phyloP scores from a whole-genome alignment of 2,329 filamentous ascomycete species.

The Monilinia laxa region DNA sequence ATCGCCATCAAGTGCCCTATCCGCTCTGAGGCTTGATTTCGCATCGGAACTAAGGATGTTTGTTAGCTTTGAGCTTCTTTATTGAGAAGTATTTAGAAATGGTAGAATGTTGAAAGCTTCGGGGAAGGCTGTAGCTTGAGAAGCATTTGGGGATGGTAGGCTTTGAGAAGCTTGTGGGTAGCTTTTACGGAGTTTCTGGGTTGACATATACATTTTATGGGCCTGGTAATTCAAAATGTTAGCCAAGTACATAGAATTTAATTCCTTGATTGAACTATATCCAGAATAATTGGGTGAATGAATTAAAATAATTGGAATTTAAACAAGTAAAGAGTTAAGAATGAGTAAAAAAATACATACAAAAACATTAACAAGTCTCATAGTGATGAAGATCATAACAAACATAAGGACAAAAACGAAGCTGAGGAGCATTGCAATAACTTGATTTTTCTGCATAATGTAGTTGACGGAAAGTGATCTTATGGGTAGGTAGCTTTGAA shows the following conservation, averaged over 20 bases:
- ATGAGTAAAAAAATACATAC: background rate
- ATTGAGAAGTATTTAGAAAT: background rate
- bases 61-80: background rate
- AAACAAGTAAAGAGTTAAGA: background rate
- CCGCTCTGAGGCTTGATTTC: background rate
- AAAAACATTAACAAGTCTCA: constrained; percentile 19
- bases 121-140: no score
- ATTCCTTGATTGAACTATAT: background rate
- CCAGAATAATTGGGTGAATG: background rate
- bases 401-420: constrained; percentile 20
- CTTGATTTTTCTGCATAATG: constrained; percentile 15
- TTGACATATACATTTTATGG: constrained; percentile 12
- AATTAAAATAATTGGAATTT: no score
- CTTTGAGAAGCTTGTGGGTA: no score
- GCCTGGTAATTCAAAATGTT: background rate
- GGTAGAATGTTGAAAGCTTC: background rate
- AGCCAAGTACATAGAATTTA: background rate
- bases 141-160: no score
- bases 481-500: background rate
- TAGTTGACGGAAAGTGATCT: background rate
- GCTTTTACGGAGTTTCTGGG: no score
- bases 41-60: background rate
- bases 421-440: constrained; percentile 13
- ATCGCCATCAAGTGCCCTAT: constrained; percentile 1
- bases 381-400: constrained; percentile 9